These are phyloP conservation scores for Boletus pseudo-olivaceus DNA, from an alignment of 768 basidiomycete genomes.

Conservation along the genomic window DNA sequence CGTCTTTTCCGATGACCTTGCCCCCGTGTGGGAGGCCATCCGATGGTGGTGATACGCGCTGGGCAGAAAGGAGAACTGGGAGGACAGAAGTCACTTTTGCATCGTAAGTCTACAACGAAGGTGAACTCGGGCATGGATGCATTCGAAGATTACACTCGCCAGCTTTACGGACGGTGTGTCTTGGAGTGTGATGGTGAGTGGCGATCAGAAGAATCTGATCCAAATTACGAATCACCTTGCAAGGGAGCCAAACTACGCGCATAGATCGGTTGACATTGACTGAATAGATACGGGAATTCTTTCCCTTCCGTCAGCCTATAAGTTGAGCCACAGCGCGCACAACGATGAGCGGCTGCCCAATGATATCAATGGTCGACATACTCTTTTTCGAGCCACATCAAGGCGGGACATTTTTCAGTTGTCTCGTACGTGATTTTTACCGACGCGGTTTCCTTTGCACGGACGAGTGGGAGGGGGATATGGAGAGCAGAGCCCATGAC, in stretches of 20 bases:
- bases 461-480: slow-evolving; percentile 44
- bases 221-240: slow-evolving; percentile 56
- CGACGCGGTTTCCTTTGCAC: slow-evolving; percentile 37
- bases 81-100: slow-evolving; percentile 75
- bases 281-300: slow-evolving; percentile 81
- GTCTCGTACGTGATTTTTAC: slow-evolving; percentile 69
- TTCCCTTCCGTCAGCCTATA: slow-evolving; percentile 83
- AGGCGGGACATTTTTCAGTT: slow-evolving; percentile 66
- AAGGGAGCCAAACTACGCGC: slow-evolving; percentile 75
- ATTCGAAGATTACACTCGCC: slow-evolving; percentile 37
- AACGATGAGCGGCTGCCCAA: background rate
- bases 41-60: slow-evolving; percentile 71
- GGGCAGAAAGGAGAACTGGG: slow-evolving; percentile 83
- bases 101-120: slow-evolving; percentile 62
- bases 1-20: slow-evolving; percentile 69
- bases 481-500: slow-evolving; percentile 78
- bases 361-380: slow-evolving; percentile 25
- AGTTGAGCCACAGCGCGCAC: background rate
- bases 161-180: slow-evolving; percentile 89
- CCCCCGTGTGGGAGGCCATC: slow-evolving; percentile 70
- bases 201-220: background rate
- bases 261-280: slow-evolving; percentile 91
- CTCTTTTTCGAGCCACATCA: slow-evolving; percentile 88
- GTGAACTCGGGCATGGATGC: background rate
- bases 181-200: slow-evolving; percentile 19